Conservation (phyloP, 441 rosid species). For the Populus tomentosa region DNA sequence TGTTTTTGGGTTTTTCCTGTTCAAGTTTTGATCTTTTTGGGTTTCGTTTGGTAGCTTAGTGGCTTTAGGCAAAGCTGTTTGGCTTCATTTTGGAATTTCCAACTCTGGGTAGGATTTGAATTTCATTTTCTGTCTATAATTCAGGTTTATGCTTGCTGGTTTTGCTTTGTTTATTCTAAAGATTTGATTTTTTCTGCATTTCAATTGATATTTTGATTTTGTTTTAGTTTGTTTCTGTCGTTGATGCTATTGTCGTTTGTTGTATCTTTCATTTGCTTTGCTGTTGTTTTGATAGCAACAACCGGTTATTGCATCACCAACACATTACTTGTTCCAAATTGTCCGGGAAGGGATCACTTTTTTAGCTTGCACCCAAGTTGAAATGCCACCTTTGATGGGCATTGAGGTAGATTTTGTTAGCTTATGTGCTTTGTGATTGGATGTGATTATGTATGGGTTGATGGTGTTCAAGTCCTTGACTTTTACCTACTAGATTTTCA, state of each 20-base stretch:
- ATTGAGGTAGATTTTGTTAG: slow-evolving; percentile 54
- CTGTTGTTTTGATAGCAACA: slow-evolving; percentile 40
- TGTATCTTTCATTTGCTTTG: neutral
- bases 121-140: slow-evolving; percentile 3
- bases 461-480: slow-evolving; percentile 4
- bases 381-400: slow-evolving; percentile 96
- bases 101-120: slow-evolving; percentile 19
- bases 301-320: slow-evolving; percentile 93
- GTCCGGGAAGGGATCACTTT: slow-evolving; percentile 85
- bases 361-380: slow-evolving; percentile 93
- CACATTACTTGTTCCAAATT: slow-evolving; percentile 88
- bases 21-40: neutral
- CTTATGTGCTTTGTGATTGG: neutral
- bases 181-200: neutral
- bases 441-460: neutral
- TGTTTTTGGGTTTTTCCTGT: neutral
- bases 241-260: neutral
- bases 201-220: neutral
- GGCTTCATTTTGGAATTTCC: slow-evolving; percentile 7
- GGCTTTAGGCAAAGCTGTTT: neutral
- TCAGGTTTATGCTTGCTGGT: neutral
- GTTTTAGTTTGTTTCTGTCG: neutral
- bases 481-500: slow-evolving; percentile 31
- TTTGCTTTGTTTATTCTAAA: neutral
- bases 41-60: slow-evolving; percentile 25